phyloP scores from a whole-genome alignment of 805 yeast genomes.

The Myxozyma neotropica region DNA sequence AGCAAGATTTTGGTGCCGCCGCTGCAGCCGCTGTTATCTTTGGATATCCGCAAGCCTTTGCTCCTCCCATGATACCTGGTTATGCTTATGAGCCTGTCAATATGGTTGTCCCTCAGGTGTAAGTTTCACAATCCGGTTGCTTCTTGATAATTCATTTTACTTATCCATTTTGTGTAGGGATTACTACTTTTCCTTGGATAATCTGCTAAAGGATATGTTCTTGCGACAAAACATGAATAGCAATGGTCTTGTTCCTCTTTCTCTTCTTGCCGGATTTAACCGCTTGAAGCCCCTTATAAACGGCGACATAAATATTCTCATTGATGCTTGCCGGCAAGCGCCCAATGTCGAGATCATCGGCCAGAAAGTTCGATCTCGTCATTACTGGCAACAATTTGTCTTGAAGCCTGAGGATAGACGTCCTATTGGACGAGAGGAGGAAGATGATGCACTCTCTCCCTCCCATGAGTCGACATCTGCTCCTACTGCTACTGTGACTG shows the following conservation, averaged over 20 bases:
- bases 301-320: conserved; percentile 56
- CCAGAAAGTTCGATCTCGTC: conserved; percentile 61
- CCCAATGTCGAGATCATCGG: conserved; percentile 55
- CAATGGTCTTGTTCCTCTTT: conserved; percentile 70
- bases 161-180: conserved; percentile 45
- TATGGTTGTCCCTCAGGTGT: conserved; percentile 25
- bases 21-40: conserved; percentile 25
- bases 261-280: conserved; percentile 67
- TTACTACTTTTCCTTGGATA: conserved; percentile 87
- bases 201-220: conserved; percentile 79
- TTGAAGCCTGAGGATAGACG: conserved; percentile 56
- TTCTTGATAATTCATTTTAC: background rate
- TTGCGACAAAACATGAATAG: conserved; percentile 79
- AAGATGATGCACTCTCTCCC: conserved; percentile 23
- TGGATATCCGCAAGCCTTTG: conserved; percentile 18
- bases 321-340: conserved; percentile 58
- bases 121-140: conserved; percentile 5
- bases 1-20: conserved; percentile 23
- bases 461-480: conserved; percentile 4
- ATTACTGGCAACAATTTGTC: conserved; percentile 68
- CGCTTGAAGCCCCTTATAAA: conserved; percentile 69
- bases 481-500: conserved; percentile 7
- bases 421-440: conserved; percentile 51
- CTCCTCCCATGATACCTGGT: conserved; percentile 21
- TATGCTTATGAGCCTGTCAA: conserved; percentile 24